Evolutionary conservation across 2,329 filamentous ascomycete species (phyloP), one percentile per base, ranked within the genome.

Genomic region (Paramyrothecium roridum): DNA sequence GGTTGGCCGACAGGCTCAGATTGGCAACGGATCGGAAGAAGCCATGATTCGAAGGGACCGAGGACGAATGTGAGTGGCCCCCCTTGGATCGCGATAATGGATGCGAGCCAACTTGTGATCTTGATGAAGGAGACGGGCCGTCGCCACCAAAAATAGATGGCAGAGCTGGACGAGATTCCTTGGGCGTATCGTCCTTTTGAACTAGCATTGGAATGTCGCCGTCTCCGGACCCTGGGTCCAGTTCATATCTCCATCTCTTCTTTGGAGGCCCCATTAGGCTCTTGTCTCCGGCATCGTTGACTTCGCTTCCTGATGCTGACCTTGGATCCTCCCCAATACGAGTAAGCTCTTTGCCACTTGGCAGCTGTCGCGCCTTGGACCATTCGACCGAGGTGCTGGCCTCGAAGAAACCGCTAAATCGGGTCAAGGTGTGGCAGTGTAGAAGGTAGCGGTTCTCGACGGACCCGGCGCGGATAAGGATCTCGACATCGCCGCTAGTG

Each of bases 321-420:
- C 61, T 57, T 20, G 58, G 50, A 60, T 78, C 70, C 70, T 82
- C 73, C 63, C 80, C 73, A 59, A 87, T 80, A 57, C 80, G 78
- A 34, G 82, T 73, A 52, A 89, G 70, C 57, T 86, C 76, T 52
- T 72, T 71, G 4, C 71, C 71, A 8, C 64, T 57, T 17, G 66
- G 63, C 51, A 60, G 69, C 55, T 62, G 65, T 11, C 60, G 65
- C 11, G 63, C 61, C 54, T 67, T 74, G 30, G 72, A 71, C 90
- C 91, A 96, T 69, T 93, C 87, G 55, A 88, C 86, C 65, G 86
- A 91, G 48, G 88, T 92, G 67, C 86, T 90, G 22, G 90, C 89
- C 72, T 96, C 91, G 69, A 98, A 98, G 77, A 96, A 97, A 17
- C 91, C 92, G 7, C 92, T 96, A 67, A 90, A 96, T 72, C 96